These are phyloP conservation scores for Fusarium xyrophilum DNA, from an alignment of 2,329 filamentous ascomycete species.

Conservation along the genomic window DNA sequence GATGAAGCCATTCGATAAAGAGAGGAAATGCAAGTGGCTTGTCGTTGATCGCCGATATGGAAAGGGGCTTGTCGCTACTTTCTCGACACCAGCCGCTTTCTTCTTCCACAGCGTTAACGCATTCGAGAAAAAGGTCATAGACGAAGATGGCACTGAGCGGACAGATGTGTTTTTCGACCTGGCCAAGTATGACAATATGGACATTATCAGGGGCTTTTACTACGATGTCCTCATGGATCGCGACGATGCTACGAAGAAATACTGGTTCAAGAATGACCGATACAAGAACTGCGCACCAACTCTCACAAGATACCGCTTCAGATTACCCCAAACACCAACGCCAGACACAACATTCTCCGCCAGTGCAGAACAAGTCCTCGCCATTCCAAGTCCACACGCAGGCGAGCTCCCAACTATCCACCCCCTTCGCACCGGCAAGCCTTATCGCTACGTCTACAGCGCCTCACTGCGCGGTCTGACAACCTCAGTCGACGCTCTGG, in stretches of 20 bases:
- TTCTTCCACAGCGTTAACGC: constrained; percentile 83
- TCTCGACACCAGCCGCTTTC: constrained; percentile 73
- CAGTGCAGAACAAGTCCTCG: constrained; percentile 47
- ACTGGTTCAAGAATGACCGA: constrained; percentile 51
- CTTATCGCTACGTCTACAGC: constrained; percentile 68
- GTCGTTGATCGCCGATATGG: constrained; percentile 71
- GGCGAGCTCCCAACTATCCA: constrained; percentile 74
- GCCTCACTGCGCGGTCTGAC: constrained; percentile 63
- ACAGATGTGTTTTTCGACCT: constrained; percentile 70
- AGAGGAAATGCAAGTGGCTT: constrained; percentile 70
- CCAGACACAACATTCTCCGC: constrained; percentile 26
- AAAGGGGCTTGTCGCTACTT: constrained; percentile 71
- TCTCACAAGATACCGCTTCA: constrained; percentile 55
- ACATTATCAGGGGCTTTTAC: constrained; percentile 72
- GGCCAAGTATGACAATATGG: constrained; percentile 66
- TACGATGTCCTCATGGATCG: constrained; percentile 70
- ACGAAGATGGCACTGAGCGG: constrained; percentile 42
- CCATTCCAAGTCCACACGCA: constrained; percentile 59
- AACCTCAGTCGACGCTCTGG: constrained; percentile 67
- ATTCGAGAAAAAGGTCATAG: constrained; percentile 65
- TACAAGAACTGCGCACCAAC: constrained; percentile 47
- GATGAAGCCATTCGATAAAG: constrained; percentile 67
- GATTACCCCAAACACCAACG: constrained; percentile 40
- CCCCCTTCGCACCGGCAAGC: constrained; percentile 57
- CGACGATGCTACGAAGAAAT: constrained; percentile 53